phyloP scores from a whole-genome alignment of 2,329 filamentous ascomycete species.

The Emergomyces africanus region DNA sequence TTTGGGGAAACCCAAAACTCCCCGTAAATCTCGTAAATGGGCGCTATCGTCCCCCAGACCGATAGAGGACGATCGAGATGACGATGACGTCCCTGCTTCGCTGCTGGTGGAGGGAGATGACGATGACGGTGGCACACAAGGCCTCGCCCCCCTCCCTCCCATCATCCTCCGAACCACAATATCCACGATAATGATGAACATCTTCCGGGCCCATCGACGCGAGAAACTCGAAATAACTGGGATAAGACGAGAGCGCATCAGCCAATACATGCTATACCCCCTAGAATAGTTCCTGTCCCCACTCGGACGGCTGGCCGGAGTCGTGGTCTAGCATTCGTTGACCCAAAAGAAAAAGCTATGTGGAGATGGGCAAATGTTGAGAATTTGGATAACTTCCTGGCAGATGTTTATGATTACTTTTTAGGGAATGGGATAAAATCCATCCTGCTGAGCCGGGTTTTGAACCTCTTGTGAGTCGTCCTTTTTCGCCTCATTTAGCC shows the following conservation, averaged over 20 bases:
- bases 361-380: slow-evolving; percentile 90
- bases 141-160: slow-evolving; percentile 27
- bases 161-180: slow-evolving; percentile 8
- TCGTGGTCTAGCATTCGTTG: slow-evolving; percentile 30
- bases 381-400: slow-evolving; percentile 77
- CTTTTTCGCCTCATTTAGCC: not conserved
- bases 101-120: slow-evolving; percentile 45
- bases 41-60: slow-evolving; percentile 18
- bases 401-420: slow-evolving; percentile 78
- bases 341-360: slow-evolving; percentile 64
- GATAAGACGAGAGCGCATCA: slow-evolving; percentile 35
- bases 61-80: slow-evolving; percentile 12
- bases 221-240: slow-evolving; percentile 36
- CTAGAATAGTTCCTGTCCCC: not conserved
- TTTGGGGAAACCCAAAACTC: slow-evolving; percentile 7
- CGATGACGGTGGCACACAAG: slow-evolving; percentile 23
- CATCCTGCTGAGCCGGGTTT: slow-evolving; percentile 57
- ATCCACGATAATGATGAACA: slow-evolving; percentile 9
- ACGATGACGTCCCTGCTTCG: slow-evolving; percentile 46
- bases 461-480: slow-evolving; percentile 57
- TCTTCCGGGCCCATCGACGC: slow-evolving; percentile 31
- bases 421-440: slow-evolving; percentile 73
- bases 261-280: slow-evolving; percentile 15
- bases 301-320: not conserved
- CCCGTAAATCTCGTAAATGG: slow-evolving; percentile 15